Evolutionary conservation across 2,329 filamentous ascomycete genomes (phyloP), one percentile per base, ranked within the genome.

Genomic region (Mariannaea elegans): DNA sequence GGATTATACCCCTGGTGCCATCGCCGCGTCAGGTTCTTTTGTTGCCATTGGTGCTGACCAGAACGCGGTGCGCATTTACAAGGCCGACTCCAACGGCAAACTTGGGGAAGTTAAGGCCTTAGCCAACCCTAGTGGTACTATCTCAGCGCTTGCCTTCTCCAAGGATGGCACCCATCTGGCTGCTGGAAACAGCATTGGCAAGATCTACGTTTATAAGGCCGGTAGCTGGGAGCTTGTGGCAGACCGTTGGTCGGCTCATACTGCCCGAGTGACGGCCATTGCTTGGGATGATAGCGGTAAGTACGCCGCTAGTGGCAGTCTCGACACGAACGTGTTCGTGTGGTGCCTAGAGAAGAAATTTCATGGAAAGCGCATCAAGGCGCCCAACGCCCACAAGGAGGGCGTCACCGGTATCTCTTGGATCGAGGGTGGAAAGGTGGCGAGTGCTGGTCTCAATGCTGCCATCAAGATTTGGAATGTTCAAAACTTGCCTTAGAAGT

Each of bases 301-400:
- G 19, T 91, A 93, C 73, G 89, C 94, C 3, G 92, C 88, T 18
- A 97, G 91, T 73, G 94, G 94, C 12, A 90, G 88, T 44, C 80
- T 99, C 48, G 95, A 99, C 75, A 97, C 94, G 0, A 93, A 97
- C 71, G 85, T 99, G 18, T 94, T 92, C 73, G 88, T 97, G 27
- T 99, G 95, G 93, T 97, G 92, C 74, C 77, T 97, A 56, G 83
- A 81, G 36, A 91, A 92, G 73, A 83, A 78, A 62, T 90, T 92
- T 70, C 94, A 94, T 1, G 93, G 92, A 2, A 91, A 91, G 76
- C 86, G 94, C 67, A 86, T 96, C 67, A 94, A 95, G 80, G 90
- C 88, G 13, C 79, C 88, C 19, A 97, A 97, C 72, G 93, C 94
- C 48, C 95, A 99, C 80, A 97, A 97, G 79, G 95, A 98, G 72